These are phyloP conservation scores for Senna siamea DNA, from an alignment of 306 rosid species.

Conservation along the genomic window DNA sequence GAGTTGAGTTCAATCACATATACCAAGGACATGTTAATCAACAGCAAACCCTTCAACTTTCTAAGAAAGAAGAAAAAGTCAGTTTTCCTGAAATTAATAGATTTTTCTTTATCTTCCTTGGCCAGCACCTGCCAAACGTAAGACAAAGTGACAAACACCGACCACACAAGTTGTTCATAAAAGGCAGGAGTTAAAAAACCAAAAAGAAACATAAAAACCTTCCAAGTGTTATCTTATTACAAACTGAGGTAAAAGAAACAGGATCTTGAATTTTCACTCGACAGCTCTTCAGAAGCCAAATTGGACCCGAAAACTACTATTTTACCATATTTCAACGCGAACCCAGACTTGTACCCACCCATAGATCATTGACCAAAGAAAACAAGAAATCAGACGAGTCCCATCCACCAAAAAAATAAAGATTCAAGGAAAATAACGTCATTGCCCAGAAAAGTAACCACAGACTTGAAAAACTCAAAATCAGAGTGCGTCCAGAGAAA, in stretches of 20 bases:
- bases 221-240: neutral
- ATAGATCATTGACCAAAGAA: neutral
- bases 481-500: neutral
- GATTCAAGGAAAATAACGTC: neutral
- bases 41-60: neutral
- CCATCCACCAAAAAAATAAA: neutral
- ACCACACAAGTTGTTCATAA: neutral
- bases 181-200: neutral
- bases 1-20: too few species aligned
- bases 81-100: neutral
- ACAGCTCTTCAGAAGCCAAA: constrained; percentile 36
- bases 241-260: constrained; percentile 13
- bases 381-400: too few species aligned
- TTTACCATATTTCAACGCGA: constrained; percentile 22
- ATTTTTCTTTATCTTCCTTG: neutral
- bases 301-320: constrained; percentile 27
- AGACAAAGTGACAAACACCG: constrained; percentile 9
- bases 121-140: constrained; percentile 1
- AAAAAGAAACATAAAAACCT: neutral
- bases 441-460: neutral
- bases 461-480: neutral
- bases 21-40: neutral
- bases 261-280: neutral
- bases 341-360: constrained; percentile 11
- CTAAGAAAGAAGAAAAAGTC: constrained; percentile 5